A percentile compares a stretch with the other conserved stretches of the same genome.
phyloP scores from a whole-genome alignment of 2,329 filamentous ascomycete species.

The Aureobasidium melanogenum region DNA sequence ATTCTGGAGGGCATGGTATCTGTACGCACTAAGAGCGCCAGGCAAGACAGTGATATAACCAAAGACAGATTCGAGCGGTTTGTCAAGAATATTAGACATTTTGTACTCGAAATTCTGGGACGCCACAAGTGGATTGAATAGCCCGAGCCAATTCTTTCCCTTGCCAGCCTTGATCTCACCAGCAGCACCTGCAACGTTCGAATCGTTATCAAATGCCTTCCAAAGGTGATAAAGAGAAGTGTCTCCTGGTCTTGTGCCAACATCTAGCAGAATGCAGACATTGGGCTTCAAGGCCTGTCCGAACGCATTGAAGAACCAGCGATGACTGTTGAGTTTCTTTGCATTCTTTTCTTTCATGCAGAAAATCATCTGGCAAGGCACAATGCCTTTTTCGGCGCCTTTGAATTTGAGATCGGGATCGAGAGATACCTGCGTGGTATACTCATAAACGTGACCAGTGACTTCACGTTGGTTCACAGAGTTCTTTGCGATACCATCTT shows the following conservation, averaged over 20 bases:
- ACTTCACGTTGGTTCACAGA: conserved; percentile 93
- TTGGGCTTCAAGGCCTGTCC: conserved; percentile 88
- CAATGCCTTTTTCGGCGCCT: conserved; percentile 96
- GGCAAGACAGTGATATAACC: conserved; percentile 97
- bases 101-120: conserved; percentile 99
- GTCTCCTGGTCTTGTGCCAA: conserved; percentile 81
- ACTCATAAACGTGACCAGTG: conserved; percentile 95
- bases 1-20: conserved; percentile 93
- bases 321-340: conserved; percentile 96
- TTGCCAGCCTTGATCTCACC: conserved; percentile 98
- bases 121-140: conserved; percentile 89
- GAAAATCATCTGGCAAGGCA: conserved; percentile 96
- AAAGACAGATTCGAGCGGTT: conserved; percentile 93
- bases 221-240: conserved; percentile 95
- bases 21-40: conserved; percentile 87
- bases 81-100: conserved; percentile 98
- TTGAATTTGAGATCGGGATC: conserved; percentile 97
- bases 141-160: conserved; percentile 69
- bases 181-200: conserved; percentile 91
- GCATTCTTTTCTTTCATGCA: conserved; percentile 96
- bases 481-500: conserved; percentile 98
- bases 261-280: conserved; percentile 91
- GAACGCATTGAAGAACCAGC: conserved; percentile 99
- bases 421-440: conserved; percentile 94
- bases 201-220: conserved; percentile 98